phyloP scores from a whole-genome alignment of 1,139 yeast genomes.

The Saccharomyces uvarum region DNA sequence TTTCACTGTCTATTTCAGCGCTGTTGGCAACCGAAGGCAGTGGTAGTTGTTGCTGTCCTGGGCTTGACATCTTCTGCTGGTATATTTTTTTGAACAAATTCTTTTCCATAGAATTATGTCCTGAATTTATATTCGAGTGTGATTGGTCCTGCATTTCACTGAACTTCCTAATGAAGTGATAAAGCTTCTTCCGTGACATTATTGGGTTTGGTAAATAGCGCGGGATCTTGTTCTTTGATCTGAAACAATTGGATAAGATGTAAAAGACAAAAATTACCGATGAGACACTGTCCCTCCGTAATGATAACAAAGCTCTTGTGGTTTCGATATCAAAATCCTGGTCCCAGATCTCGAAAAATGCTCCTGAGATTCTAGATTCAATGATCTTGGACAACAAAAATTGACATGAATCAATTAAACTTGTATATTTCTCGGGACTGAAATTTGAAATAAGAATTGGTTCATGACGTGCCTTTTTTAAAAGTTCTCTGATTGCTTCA shows the following conservation, averaged over 20 bases:
- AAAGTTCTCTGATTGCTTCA: slow-evolving; percentile 35
- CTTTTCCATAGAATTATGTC: slow-evolving; percentile 6
- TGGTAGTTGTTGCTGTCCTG: neutral
- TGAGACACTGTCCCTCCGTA: slow-evolving; percentile 43
- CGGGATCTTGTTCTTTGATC: slow-evolving; percentile 36
- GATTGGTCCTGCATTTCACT: slow-evolving; percentile 15
- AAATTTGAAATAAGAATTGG: slow-evolving; percentile 32
- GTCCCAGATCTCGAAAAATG: slow-evolving; percentile 41
- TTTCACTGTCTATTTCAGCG: slow-evolving; percentile 16
- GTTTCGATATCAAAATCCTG: slow-evolving; percentile 34
- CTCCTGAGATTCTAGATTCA: slow-evolving; percentile 43
- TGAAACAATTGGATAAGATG: slow-evolving; percentile 38
- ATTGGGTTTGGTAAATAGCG: slow-evolving; percentile 40
- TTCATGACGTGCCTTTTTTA: slow-evolving; percentile 36
- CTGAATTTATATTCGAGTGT: slow-evolving; percentile 7
- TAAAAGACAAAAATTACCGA: slow-evolving; percentile 39
- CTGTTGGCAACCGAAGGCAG: neutral
- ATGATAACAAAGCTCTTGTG: slow-evolving; percentile 36
- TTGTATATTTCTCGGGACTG: slow-evolving; percentile 26
- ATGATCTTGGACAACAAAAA: slow-evolving; percentile 37
- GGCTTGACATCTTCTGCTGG: neutral
- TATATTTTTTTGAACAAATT: slow-evolving; percentile 5
- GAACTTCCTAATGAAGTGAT: slow-evolving; percentile 35
- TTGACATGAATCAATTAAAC: slow-evolving; percentile 36
- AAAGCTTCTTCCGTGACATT: slow-evolving; percentile 38